Evolutionary conservation across 1,284 basidiomycete species (phyloP), one percentile per base, ranked within the genome.

Genomic region (Puccinia novopanici): DNA sequence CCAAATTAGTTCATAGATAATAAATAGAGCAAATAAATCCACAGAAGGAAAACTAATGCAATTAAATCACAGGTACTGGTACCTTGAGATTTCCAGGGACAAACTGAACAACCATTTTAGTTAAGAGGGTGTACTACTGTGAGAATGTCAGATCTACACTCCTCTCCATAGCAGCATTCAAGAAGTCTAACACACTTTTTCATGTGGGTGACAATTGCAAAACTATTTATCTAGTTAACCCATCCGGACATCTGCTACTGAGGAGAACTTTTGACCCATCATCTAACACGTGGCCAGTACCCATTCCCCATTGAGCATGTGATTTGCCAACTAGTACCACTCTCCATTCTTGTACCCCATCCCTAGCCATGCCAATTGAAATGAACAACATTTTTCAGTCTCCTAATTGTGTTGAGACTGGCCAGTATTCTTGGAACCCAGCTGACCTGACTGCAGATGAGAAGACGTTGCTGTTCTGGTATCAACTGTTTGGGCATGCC

Each of bases 41-140:
- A n/a, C n/a, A n/a, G n/a, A n/a, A n/a, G n/a, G n/a, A n/a, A n/a
- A n/a, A n/a, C n/a, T n/a, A n/a, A n/a, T n/a, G n/a, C 24, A 15
- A 71, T n/a, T 71, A 9, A 10, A 50, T 71, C 10, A 71, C 68
- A 71, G 68, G 68, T 15, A 50, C 17, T 13, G 68, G 68, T 30
- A 50, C 37, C 30, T 45, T 71, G 50, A 71, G 9, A 22, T 71
- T 71, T 34, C 5, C 3, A 3, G 68, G 68, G 42, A 37, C 27
- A 45, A 71, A 50, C 50, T 12, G 27, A 34, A 50, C n/a, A 19
- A 71, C 34, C 13, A 24, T 68, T 17, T 12, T 9, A 37, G n/a
- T 68, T 24, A 68, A 68, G 17, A 42, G 30, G 13, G 68, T 71
- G 8, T 71, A 22, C 15, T 71, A 50, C 50, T 71, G 68, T 71